Conservation (phyloP, 176 grass and related monocot species). For the Triticum monococcum region DNA sequence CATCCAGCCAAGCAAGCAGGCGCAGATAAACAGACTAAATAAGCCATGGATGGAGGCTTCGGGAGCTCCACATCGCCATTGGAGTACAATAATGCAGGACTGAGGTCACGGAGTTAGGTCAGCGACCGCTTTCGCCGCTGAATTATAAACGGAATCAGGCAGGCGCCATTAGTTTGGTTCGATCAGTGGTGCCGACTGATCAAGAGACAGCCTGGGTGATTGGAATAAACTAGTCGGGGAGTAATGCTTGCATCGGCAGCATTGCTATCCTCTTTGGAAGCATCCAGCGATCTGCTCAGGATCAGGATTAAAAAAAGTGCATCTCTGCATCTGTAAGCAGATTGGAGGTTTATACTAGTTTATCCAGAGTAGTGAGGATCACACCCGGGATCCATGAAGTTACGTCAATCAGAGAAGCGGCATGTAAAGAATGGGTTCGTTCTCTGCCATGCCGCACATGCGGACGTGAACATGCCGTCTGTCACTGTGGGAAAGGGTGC, state of each 20-base stretch:
- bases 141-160: conserved; percentile 7
- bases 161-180: conserved; percentile 5
- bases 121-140: conserved; percentile 25
- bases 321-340: not conserved
- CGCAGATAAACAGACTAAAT: conserved; percentile 4
- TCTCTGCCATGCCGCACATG: not conserved
- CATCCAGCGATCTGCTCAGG: not conserved
- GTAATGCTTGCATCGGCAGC: not conserved
- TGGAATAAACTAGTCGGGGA: conserved; percentile 5
- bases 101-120: conserved; percentile 41
- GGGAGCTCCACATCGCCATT: conserved; percentile 11
- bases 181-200: conserved; percentile 21
- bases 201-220: conserved; percentile 19
- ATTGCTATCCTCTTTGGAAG: not conserved
- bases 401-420: not conserved
- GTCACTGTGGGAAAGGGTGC: not conserved
- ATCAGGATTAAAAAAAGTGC: not conserved
- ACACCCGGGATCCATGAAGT: not conserved
- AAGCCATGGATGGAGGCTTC: conserved; percentile 24
- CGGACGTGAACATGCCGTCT: not conserved
- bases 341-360: not conserved
- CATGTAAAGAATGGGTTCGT: not conserved
- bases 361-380: not conserved
- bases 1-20: not conserved
- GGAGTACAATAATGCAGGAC: conserved; percentile 2